Base-by-base conservation (phyloP, 2,329 filamentous ascomycete genomes). In the Neodidymelliopsis sp. region DNA sequence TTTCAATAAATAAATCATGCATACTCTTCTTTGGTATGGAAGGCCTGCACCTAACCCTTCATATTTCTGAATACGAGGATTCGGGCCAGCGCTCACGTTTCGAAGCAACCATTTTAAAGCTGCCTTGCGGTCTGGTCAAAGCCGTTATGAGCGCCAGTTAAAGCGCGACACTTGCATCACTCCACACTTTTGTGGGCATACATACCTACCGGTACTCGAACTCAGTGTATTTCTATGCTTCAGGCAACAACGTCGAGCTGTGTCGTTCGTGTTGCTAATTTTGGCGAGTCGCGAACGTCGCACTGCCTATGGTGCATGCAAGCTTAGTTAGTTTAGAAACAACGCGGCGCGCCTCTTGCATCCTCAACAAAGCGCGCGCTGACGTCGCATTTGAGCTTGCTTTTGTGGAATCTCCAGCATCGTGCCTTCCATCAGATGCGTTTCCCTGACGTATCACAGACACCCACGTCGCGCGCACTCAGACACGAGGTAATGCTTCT, bases 401-500 rank as follows among this genome's bases (percentile, higher is more conserved):
- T 25, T 20, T 7, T 39, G 22, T 20, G 4, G 4, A 15, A 7
- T 27, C 22, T 28, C 29, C 3, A n/a, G 15, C 4, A 16, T 13
- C 15, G 19, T 27, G 19, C 15, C 12, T 38, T 30, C 4, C 41
- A 45, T 27, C 20, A 25, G 13, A 31, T 20, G 15, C 40, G n/a
- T 31, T n/a, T 7, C 29, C 25, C 13, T 18, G 7, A 29, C 8
- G 30, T 36, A 28, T 41, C 31, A 42, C 37, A 41, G 35, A 33
- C 25, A 45, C 23, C 48, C 49, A 52, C 42, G 42, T 46, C 13
- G 30, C 29, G 28, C 40, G 36, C 27, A 16, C 33, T 46, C 16
- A 12, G 25, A 24, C 27, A 38, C 31, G 22, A 46, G 29, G 30
- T 2, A 15, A 44, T 39, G 34, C 24, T 30, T 39, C 18, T 36